phyloP scores from a whole-genome alignment of 371 early-diverging fungal species.

The Actinomucor elegans region DNA sequence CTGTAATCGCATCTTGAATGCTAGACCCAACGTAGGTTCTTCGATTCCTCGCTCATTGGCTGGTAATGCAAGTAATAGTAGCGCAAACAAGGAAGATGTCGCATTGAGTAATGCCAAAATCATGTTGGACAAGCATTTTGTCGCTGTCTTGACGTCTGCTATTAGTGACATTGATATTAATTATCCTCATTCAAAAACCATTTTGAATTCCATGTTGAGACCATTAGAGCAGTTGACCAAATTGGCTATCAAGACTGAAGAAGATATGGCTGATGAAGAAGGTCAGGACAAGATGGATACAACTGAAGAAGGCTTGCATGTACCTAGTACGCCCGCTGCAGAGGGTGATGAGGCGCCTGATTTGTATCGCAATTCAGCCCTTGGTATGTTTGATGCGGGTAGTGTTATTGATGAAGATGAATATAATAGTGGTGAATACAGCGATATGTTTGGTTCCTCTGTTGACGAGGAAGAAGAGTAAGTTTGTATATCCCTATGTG shows the following conservation, averaged over 20 bases:
- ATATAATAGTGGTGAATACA: constrained; percentile 35
- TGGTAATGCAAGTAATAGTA: constrained; percentile 3
- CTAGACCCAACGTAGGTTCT: constrained; percentile 39
- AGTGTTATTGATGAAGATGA: constrained; percentile 64
- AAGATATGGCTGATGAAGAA: constrained; percentile 39
- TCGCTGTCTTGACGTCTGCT: constrained; percentile 74
- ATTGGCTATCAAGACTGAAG: constrained; percentile 81
- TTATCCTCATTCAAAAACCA: constrained; percentile 77
- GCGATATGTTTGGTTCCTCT: constrained; percentile 54
- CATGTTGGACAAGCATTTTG: constrained; percentile 91
- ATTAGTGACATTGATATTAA: constrained; percentile 87
- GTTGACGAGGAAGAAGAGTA: constrained; percentile 66
- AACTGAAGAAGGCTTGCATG: constrained; percentile 27
- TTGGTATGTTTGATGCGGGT: constrained; percentile 81
- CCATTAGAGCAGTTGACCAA: constrained; percentile 89
- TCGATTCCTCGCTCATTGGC: constrained; percentile 7
- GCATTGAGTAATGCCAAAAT: constrained; percentile 69
- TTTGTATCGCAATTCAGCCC: constrained; percentile 85
- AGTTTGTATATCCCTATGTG: constrained; percentile 20
- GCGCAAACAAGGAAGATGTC: constrained; percentile 52
- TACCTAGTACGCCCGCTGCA: constrained; percentile 14
- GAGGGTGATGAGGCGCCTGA: constrained; percentile 74
- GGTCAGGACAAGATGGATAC: constrained; percentile 36
- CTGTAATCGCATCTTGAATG: constrained; percentile 68
- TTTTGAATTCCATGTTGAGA: constrained; percentile 77